Evolutionary conservation across 805 yeast species (phyloP).

Genomic region (Zygotorulaspora florentina): DNA sequence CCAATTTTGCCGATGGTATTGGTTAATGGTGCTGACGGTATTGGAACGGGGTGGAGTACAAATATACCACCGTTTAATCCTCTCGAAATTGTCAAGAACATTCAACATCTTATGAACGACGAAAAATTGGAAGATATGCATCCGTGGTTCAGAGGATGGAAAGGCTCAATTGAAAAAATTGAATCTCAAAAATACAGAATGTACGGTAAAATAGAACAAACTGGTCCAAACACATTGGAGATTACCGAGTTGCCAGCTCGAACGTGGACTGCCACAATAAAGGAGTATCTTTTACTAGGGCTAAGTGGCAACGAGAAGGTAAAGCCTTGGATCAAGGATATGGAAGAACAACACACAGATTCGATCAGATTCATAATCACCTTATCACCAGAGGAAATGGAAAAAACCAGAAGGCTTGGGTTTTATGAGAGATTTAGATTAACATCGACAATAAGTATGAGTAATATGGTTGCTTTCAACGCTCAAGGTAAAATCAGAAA

Average conservation of each 20-base stretch:
- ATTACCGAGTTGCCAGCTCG: slow-evolving; percentile 91
- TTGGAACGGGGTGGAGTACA: slow-evolving; percentile 99
- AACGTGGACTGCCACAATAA: slow-evolving; percentile 88
- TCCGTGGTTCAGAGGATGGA: slow-evolving; percentile 98
- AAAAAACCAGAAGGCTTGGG: slow-evolving; percentile 67
- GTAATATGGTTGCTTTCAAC: slow-evolving; percentile 96
- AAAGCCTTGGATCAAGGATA: slow-evolving; percentile 85
- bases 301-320: slow-evolving; percentile 69
- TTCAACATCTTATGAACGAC: slow-evolving; percentile 67
- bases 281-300: slow-evolving; percentile 74
- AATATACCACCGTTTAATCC: slow-evolving; percentile 90
- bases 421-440: slow-evolving; percentile 81
- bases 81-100: slow-evolving; percentile 67
- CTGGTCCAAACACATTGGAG: slow-evolving; percentile 74
- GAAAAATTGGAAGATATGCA: slow-evolving; percentile 67
- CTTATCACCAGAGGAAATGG: slow-evolving; percentile 77
- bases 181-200: slow-evolving; percentile 68
- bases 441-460: slow-evolving; percentile 58
- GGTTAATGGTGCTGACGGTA: slow-evolving; percentile 96
- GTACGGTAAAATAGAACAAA: slow-evolving; percentile 74
- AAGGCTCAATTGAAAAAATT: slow-evolving; percentile 65
- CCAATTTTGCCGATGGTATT: slow-evolving; percentile 94
- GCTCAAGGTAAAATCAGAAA: slow-evolving; percentile 80
- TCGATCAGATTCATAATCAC: slow-evolving; percentile 76
- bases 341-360: slow-evolving; percentile 89